Evolutionary conservation across 352 stramenopile species (phyloP), one percentile per base, ranked within the genome.

Genomic region (Pythium aphanidermatum): DNA sequence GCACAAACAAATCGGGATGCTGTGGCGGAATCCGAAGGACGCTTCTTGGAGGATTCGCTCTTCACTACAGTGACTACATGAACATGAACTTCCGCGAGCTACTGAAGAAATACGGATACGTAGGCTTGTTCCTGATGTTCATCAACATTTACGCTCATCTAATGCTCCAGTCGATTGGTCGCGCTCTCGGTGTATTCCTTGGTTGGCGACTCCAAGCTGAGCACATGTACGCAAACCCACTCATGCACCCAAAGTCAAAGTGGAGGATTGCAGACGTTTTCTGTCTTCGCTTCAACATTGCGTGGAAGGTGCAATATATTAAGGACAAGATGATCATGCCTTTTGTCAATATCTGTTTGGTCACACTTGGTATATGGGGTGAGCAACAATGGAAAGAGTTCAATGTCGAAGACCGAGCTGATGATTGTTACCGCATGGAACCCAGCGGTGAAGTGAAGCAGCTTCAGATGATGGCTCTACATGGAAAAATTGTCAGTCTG

Each of bases 401-500:
- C 41, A 77, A 81, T 38, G 58, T 84, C 14, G 60, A 84, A 50
- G 66, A 81, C 26, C 66, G 72, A 4, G 72, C 68, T 2, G 77
- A 84, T 27, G 60, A 65, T 17, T 77, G 68, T 23, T 84, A 74
- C 37, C 41, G 63, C 9, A 77, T 79, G 68, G 72, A 84, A 23
- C 72, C 68, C 9, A 77, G 65, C 28, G 64, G 46, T 0, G 72
- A 81, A 28, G 59, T 70, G 50, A 81, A 79, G 56, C 72, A 84
- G 50, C 45, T 84, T n/a, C 68, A 84, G 47, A 79, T 84, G 68
- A 84, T 84, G 72, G 50, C 72, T 2, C 32, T 84, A 25, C 72
- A 84, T 16, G 72, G 72, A 25, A 84, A 84, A 44, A 75, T 84
- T 45, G 55, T 70, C 21, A 79, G 66, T 54, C 49, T 84, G 1